Base-by-base conservation (phyloP, 2,329 filamentous ascomycete genomes). In the Gnomoniopsis smithogilvyi region DNA sequence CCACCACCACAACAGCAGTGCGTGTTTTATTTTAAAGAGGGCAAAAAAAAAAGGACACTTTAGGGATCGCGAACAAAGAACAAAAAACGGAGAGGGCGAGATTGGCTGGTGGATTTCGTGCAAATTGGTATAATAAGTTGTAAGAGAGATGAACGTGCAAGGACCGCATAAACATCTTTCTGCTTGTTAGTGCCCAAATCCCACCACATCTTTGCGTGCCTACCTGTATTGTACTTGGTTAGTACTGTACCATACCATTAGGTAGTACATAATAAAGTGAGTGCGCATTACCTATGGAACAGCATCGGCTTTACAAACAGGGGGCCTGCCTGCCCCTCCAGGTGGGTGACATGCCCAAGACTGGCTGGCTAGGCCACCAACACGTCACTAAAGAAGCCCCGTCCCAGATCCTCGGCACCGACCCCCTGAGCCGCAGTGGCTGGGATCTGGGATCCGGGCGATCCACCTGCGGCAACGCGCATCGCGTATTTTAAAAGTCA, bases 51-150 rank as follows among this genome's bases (percentile, higher is more conserved):
- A 51, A 30, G 45, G 41, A 34, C 47, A 43, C 50, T 46, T n/a
- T 41, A 60, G 51, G 53, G 38, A 49, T 38, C 24, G 46, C 45
- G 46, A 52, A 33, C 36, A 41, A 45, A 2, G 6, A 45, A n/a
- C 15, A 49, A 33, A 60, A 19, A 46, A 59, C 57, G 60, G 60
- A 51, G 60, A 57, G 57, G 55, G 57, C 60, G 60, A 62, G 57
- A 62, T 62, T 62, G 43, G 45, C 48, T 50, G 45, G 60, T 62
- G 60, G 60, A 51, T 62, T 52, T 59, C n/a, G 26, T 48, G n/a
- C 55, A 62, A 62, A 62, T 60, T 62, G 57, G 53, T 19, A 22
- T 45, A 34, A 62, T 48, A 54, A 56, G 54, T 38, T 57, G 52
- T 21, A 19, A 11, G 57, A 51, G 54, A 62, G 60, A 56, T 60